Percentiles rank a stretch among this genome's conserved stretches.
phyloP scores from a whole-genome alignment of 768 basidiomycete species.

The Lactarius vividus region DNA sequence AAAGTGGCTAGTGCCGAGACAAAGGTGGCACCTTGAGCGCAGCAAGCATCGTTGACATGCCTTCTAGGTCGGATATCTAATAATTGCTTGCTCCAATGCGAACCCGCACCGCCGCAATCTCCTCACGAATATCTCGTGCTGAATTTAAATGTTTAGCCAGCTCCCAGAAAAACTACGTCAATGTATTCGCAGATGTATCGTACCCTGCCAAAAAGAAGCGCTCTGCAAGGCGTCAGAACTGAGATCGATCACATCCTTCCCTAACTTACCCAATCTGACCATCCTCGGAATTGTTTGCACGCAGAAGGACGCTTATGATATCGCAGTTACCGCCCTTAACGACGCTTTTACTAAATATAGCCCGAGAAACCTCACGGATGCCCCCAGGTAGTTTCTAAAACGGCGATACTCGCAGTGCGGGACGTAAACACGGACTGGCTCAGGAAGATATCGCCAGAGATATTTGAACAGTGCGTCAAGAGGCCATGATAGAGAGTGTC shows the following conservation, averaged over 20 bases:
- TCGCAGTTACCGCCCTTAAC: conserved; percentile 33
- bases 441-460: too few relatives aligned
- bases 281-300: conserved; percentile 35
- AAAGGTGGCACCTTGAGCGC: conserved; percentile 34
- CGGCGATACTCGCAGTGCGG: conserved; percentile 34
- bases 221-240: conserved; percentile 2
- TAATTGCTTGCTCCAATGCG: conserved; percentile 31
- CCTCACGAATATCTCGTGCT: conserved; percentile 33
- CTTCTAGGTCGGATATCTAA: conserved; percentile 36
- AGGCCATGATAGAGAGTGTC: too few relatives aligned
- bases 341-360: conserved; percentile 30
- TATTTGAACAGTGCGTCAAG: too few relatives aligned
- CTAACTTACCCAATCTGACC: conserved; percentile 34
- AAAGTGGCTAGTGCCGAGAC: background rate
- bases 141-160: conserved; percentile 32
- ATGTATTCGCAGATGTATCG: conserved; percentile 35
- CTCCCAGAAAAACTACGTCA: conserved; percentile 36
- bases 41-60: conserved; percentile 35
- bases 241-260: background rate
- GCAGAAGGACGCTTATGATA: conserved; percentile 38
- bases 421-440: conserved; percentile 34
- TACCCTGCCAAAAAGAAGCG: conserved; percentile 28
- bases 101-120: conserved; percentile 31
- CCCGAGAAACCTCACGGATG: conserved; percentile 30
- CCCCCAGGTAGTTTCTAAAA: conserved; percentile 31